Percentiles rank a stretch among this genome's conserved stretches.
These are phyloP conservation scores for Cercospora berteroae DNA, from an alignment of 2,329 filamentous ascomycete species.

Conservation along the genomic window DNA sequence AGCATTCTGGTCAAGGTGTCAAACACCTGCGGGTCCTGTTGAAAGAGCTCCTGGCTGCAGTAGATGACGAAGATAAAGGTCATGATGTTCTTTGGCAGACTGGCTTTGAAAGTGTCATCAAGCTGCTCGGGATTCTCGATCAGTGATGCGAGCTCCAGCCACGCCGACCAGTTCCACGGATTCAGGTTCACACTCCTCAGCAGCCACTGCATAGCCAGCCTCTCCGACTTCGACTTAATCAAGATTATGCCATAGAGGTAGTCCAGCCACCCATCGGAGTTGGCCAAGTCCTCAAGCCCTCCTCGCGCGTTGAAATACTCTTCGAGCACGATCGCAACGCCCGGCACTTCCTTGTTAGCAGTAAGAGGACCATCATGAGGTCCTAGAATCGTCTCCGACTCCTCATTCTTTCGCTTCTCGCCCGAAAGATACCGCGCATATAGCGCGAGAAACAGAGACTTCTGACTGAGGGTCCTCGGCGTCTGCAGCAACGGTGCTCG, in stretches of 20 bases:
- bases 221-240: conserved; percentile 85
- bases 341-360: conserved; percentile 77
- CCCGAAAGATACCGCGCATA: conserved; percentile 92
- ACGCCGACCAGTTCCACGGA: conserved; percentile 96
- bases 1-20: conserved; percentile 74
- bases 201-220: conserved; percentile 80
- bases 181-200: conserved; percentile 83
- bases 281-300: conserved; percentile 33
- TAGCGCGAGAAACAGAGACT: conserved; percentile 84
- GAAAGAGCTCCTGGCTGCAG: conserved; percentile 87
- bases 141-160: conserved; percentile 85
- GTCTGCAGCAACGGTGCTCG: conserved; percentile 11
- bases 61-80: conserved; percentile 92
- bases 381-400: conserved; percentile 94
- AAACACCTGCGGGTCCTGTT: conserved; percentile 73
- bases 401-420: conserved; percentile 94
- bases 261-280: conserved; percentile 83
- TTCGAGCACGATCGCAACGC: conserved; percentile 72
- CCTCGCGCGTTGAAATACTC: conserved; percentile 71
- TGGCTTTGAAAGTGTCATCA: conserved; percentile 46
- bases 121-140: conserved; percentile 79
- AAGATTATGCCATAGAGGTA: conserved; percentile 89
- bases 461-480: conserved; percentile 67
- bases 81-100: conserved; percentile 85
- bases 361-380: conserved; percentile 84